These are phyloP conservation scores for Pseudogymnoascus sp. DNA, from an alignment of 2,329 filamentous ascomycete species.

Conservation along the genomic window DNA sequence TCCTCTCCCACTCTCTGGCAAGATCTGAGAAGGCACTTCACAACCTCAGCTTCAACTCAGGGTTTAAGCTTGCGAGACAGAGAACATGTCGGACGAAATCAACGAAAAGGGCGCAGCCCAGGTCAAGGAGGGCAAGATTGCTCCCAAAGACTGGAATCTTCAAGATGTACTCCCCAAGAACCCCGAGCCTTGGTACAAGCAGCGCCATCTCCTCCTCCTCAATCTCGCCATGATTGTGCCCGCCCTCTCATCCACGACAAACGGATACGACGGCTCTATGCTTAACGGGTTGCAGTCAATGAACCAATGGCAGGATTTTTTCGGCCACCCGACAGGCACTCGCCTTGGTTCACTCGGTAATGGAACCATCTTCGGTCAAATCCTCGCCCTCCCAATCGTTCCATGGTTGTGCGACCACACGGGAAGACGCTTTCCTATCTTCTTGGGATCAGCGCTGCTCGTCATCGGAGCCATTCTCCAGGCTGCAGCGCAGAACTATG, in stretches of 20 bases:
- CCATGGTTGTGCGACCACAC: conserved; percentile 7
- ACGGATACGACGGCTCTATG: conserved; percentile 15
- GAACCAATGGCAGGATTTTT: neutral
- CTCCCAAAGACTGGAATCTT: neutral
- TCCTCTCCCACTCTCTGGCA: neutral
- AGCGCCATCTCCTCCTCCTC: conserved; percentile 17
- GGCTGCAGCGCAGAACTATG: neutral
- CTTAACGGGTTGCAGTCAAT: neutral
- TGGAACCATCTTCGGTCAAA: conserved; percentile 4
- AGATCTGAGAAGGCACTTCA: neutral
- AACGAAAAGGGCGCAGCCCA: neutral
- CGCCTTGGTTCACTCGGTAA: neutral
- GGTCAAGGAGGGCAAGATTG: neutral
- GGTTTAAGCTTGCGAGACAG: neutral
- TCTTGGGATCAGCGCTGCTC: conserved; percentile 1
- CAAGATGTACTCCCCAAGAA: conserved; percentile 12
- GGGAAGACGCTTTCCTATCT: conserved; percentile 10
- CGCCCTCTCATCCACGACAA: conserved; percentile 16
- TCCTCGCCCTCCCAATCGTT: conserved; percentile 10
- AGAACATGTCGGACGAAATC: neutral
- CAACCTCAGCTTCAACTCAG: neutral
- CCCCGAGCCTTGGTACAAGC: conserved; percentile 18
- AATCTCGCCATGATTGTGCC: conserved; percentile 14
- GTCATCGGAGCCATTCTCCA: conserved; percentile 11
- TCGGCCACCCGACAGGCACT: neutral